phyloP scores from a whole-genome alignment of 768 basidiomycete species.

The Tulasnella calospora region DNA sequence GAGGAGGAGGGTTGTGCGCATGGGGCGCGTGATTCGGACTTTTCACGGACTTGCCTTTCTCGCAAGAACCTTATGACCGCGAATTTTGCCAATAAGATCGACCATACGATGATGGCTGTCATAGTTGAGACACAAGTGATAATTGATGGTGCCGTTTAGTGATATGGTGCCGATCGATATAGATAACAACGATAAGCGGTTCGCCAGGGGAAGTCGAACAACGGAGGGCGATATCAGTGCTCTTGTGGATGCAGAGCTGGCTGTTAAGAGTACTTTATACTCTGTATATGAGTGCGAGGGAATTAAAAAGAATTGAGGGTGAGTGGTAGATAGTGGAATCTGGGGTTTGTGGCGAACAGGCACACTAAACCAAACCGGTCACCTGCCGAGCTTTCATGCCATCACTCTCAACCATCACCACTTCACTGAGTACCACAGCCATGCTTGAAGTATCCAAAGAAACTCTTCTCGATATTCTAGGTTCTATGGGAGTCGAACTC shows the following conservation, averaged over 20 bases:
- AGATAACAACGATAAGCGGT: too few species aligned
- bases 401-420: not conserved
- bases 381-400: not conserved
- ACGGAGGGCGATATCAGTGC: too few species aligned
- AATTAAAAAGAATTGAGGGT: too few species aligned
- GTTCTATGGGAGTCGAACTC: slow-evolving; percentile 6
- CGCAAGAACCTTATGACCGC: not conserved
- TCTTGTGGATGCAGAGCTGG: too few species aligned
- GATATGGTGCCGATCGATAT: not conserved
- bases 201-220: too few species aligned
- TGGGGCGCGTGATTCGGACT: too few species aligned
- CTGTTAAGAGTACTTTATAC: too few species aligned
- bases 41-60: not conserved
- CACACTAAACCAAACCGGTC: not conserved
- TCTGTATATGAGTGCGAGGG: too few species aligned
- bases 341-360: not conserved
- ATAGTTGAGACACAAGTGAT: not conserved
- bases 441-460: not conserved
- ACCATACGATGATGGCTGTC: not conserved
- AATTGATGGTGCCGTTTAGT: not conserved
- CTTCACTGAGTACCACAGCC: not conserved
- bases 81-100: not conserved
- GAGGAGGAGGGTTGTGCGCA: too few species aligned
- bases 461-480: not conserved
- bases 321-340: too few species aligned